A percentile compares a stretch with the other conserved stretches of the same genome.
Conservation (phyloP, 2,329 filamentous ascomycete species). For the Ophiostoma ulmi region DNA sequence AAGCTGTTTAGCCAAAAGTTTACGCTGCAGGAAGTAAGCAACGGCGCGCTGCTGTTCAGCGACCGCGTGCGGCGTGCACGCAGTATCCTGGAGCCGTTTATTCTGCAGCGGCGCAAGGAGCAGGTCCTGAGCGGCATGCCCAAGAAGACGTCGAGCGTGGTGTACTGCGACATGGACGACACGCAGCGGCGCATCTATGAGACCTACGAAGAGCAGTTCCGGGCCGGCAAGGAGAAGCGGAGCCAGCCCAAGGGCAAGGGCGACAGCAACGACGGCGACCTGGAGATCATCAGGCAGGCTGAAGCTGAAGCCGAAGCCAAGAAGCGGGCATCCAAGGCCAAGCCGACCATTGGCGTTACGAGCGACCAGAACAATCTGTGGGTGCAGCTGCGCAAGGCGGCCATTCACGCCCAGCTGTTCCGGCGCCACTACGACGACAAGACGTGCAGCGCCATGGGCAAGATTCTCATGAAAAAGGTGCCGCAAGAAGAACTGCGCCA, state of each 20-base stretch:
- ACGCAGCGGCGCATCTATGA: constrained; percentile 71
- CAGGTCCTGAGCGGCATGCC: constrained; percentile 85
- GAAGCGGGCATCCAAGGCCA: neutral
- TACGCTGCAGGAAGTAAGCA: constrained; percentile 70
- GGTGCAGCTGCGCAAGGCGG: constrained; percentile 87
- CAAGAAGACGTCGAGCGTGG: constrained; percentile 68
- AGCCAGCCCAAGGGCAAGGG: constrained; percentile 36
- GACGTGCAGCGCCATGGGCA: constrained; percentile 65
- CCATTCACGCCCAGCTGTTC: constrained; percentile 86
- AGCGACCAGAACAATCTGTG: constrained; percentile 65
- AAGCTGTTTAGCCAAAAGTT: constrained; percentile 90
- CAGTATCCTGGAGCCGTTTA: constrained; percentile 91
- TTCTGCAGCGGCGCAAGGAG: constrained; percentile 86
- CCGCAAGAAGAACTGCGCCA: constrained; percentile 50
- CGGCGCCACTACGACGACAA: constrained; percentile 72
- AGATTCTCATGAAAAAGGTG: constrained; percentile 67
- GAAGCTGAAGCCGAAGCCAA: neutral
- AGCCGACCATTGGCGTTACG: constrained; percentile 35
- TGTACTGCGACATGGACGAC: constrained; percentile 73
- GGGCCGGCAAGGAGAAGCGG: constrained; percentile 46
- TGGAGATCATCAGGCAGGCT: neutral
- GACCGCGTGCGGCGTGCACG: constrained; percentile 83
- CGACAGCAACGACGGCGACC: neutral
- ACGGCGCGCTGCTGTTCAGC: constrained; percentile 77
- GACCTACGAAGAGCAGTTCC: constrained; percentile 58